Percentiles rank a stretch among this genome's conserved stretches.
phyloP scores from a whole-genome alignment of 1,139 yeast genomes.

The Kodamaea suecica region DNA sequence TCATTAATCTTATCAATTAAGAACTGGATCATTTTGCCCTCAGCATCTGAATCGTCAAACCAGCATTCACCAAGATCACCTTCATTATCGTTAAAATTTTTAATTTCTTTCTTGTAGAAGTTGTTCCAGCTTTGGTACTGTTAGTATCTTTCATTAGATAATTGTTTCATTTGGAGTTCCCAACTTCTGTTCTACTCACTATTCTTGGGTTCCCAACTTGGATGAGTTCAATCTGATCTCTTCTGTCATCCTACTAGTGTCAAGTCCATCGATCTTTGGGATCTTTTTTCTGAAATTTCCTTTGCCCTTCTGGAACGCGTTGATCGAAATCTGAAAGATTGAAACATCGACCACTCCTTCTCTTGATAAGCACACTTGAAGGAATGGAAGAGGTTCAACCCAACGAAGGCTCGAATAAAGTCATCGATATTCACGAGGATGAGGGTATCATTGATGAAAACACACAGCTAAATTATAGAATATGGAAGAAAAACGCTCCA shows the following conservation, averaged over 20 bases:
- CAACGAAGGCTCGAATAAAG: neutral
- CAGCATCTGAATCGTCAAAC: constrained; percentile 94
- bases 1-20: constrained; percentile 35
- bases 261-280: no score
- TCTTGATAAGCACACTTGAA: neutral
- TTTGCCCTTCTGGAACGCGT: neutral
- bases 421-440: neutral
- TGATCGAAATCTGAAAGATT: neutral
- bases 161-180: neutral
- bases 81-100: constrained; percentile 67
- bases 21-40: constrained; percentile 71
- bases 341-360: neutral
- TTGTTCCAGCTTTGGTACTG: constrained; percentile 70
- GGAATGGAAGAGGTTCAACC: neutral
- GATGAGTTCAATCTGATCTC: constrained; percentile 54
- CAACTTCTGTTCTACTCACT: constrained; percentile 40
- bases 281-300: constrained; percentile 3
- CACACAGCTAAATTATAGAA: constrained; percentile 37
- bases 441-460: constrained; percentile 4
- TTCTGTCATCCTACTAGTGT: no score
- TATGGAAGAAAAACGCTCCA: constrained; percentile 58
- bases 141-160: neutral
- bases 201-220: constrained; percentile 72
- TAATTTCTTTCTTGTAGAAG: constrained; percentile 69
- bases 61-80: constrained; percentile 93